Conservation (phyloP, 441 rosid genomes). For the California macrophylla region DNA sequence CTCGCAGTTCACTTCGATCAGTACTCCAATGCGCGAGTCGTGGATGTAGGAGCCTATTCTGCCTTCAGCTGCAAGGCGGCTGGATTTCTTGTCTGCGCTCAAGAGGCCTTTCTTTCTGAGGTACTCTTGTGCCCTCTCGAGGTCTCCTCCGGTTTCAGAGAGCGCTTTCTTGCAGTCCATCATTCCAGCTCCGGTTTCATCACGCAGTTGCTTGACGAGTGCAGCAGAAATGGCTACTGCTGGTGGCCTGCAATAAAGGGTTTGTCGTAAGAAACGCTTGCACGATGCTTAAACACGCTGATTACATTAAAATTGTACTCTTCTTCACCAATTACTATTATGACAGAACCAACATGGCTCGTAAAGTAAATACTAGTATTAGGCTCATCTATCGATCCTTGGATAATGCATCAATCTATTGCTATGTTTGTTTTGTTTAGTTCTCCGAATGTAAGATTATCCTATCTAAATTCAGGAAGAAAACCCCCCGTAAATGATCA, state of each 20-base stretch:
- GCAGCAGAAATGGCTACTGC: slow-evolving; percentile 55
- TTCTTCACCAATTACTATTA: no score
- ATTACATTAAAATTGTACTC: no score
- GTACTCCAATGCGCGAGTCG: slow-evolving; percentile 73
- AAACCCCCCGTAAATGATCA: not conserved
- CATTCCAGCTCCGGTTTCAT: slow-evolving; percentile 96
- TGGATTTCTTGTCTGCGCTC: slow-evolving; percentile 81
- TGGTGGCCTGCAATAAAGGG: slow-evolving; percentile 37
- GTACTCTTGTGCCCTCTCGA: slow-evolving; percentile 87
- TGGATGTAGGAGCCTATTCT: slow-evolving; percentile 91
- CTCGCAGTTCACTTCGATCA: slow-evolving; percentile 86
- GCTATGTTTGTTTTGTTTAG: not conserved
- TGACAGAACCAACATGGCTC: not conserved
- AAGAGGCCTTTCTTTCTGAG: slow-evolving; percentile 88
- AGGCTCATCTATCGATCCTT: no score
- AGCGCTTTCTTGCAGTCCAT: slow-evolving; percentile 97
- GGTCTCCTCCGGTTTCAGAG: slow-evolving; percentile 79
- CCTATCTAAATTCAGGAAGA: not conserved
- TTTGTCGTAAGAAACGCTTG: slow-evolving; percentile 5
- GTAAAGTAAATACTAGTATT: no score
- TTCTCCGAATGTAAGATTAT: not conserved
- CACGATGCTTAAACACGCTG: slow-evolving; percentile 8
- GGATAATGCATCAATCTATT: no score
- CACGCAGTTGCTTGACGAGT: slow-evolving; percentile 82
- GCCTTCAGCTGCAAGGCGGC: slow-evolving; percentile 86